phyloP scores from a whole-genome alignment of 768 basidiomycete species.

The Pulveroboletus sp. region DNA sequence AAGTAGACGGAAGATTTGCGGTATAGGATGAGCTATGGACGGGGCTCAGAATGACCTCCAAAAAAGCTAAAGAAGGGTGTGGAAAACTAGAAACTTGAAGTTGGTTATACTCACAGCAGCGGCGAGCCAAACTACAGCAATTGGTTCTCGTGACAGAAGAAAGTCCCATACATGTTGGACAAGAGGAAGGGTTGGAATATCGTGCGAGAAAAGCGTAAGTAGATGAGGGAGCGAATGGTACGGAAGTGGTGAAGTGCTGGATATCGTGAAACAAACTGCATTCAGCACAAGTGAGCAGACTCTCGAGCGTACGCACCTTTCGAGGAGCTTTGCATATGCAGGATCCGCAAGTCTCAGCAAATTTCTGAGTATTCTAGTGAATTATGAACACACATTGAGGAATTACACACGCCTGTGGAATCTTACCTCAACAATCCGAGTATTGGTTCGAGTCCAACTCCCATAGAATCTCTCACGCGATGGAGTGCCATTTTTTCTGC shows the following conservation, averaged over 20 bases:
- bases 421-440: slow-evolving; percentile 70
- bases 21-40: slow-evolving; percentile 59
- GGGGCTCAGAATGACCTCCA: not conserved
- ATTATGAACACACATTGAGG: not conserved
- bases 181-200: slow-evolving; percentile 82
- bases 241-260: slow-evolving; percentile 71
- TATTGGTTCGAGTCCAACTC: slow-evolving; percentile 74
- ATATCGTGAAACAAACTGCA: not conserved
- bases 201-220: slow-evolving; percentile 88
- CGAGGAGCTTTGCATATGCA: slow-evolving; percentile 60
- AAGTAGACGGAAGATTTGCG: slow-evolving; percentile 62
- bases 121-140: slow-evolving; percentile 76
- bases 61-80: not conserved
- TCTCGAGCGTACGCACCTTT: slow-evolving; percentile 42
- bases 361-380: slow-evolving; percentile 62
- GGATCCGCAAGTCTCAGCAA: slow-evolving; percentile 70
- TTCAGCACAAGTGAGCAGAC: not conserved
- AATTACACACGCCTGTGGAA: not conserved
- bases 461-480: slow-evolving; percentile 81
- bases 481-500: slow-evolving; percentile 37
- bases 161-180: slow-evolving; percentile 93
- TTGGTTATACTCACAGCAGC: slow-evolving; percentile 58
- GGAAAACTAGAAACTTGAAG: not conserved
- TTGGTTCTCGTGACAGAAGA: slow-evolving; percentile 76
- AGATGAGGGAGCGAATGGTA: slow-evolving; percentile 89